A percentile compares a stretch with the other conserved stretches of the same genome.
These are phyloP conservation scores for Neurospora sp. DNA, from an alignment of 495 filamentous ascomycete species.

Conservation along the genomic window DNA sequence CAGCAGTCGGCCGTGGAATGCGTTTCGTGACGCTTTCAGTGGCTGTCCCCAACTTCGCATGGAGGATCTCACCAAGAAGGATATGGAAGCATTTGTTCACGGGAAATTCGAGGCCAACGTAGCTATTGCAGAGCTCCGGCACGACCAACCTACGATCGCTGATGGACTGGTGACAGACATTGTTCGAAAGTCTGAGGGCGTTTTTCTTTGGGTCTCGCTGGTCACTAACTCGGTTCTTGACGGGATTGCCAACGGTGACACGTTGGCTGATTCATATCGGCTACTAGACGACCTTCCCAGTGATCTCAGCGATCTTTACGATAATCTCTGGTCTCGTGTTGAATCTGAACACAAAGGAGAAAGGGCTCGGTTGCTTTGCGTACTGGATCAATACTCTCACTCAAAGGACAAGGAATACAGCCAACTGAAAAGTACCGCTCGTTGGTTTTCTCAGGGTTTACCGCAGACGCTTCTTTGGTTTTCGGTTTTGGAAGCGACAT, in stretches of 20 bases:
- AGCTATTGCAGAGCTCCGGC: not conserved
- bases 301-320: slow-evolving; percentile 9
- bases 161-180: slow-evolving; percentile 12
- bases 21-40: slow-evolving; percentile 24
- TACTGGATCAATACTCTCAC: not conserved
- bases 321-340: not conserved
- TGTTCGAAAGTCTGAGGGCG: slow-evolving; percentile 20
- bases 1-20: slow-evolving; percentile 32
- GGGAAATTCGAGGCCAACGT: not conserved
- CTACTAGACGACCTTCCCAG: slow-evolving; percentile 18
- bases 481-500: not conserved
- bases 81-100: slow-evolving; percentile 17
- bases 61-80: slow-evolving; percentile 16
- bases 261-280: slow-evolving; percentile 7
- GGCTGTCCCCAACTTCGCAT: slow-evolving; percentile 8
- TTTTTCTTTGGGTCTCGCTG: slow-evolving; percentile 35
- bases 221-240: slow-evolving; percentile 18
- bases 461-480: not conserved
- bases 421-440: too few species aligned
- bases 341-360: not conserved
- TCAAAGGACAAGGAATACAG: not conserved
- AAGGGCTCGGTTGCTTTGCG: not conserved
- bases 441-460: not conserved
- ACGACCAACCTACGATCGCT: not conserved
- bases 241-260: slow-evolving; percentile 24